Evolutionary conservation across 139 green algal genomes (phyloP), one percentile per base, ranked within the genome.

Genomic region (Tetradesmus obliquus): DNA sequence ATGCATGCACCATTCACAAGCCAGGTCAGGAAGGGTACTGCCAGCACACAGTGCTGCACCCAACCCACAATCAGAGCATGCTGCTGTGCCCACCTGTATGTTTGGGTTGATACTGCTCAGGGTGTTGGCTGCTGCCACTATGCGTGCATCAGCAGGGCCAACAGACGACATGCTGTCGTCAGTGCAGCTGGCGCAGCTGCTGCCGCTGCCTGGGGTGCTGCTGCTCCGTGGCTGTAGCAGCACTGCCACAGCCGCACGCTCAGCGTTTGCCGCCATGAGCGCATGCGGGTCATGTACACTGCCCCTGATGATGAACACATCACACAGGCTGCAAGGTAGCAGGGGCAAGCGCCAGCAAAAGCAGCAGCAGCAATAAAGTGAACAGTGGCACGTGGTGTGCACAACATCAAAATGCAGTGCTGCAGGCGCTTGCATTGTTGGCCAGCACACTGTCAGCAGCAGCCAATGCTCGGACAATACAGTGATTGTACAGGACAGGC

Each of bases 21-120:
- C 32, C 32, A 45, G 32, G 32, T 45, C 32, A 45, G 32, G 32
- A 45, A 45, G 32, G 32, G 32, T 45, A 45, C 32, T 45, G 32
- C 32, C 32, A 45, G 32, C 32, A 45, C 32, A 45, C 32, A 45
- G 32, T 45, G 32, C 32, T 45, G 32, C 32, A 45, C 32, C 32
- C 32, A 45, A 45, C 32, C 32, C 32, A 45, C 32, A 45, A 45
- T 45, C 74, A 53, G 15, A 51, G 74, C 19, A 3, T 74, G 10
- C 19, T 2, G 20, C 20, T 3, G 2, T 45, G 1, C 54, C 55
- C 53, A 91, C 87, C 72, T 91, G 87, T 20, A 85, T 76, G n/a
- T n/a, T 5, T 20, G 87, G 51, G 71, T 91, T 91, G 22, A 91
- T n/a, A 2, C 10, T 45, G 72, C 12, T 71, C 87, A 91, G 55